Base-by-base conservation (phyloP, 202 grass and related monocot genomes). In the Digitaria exilis region DNA sequence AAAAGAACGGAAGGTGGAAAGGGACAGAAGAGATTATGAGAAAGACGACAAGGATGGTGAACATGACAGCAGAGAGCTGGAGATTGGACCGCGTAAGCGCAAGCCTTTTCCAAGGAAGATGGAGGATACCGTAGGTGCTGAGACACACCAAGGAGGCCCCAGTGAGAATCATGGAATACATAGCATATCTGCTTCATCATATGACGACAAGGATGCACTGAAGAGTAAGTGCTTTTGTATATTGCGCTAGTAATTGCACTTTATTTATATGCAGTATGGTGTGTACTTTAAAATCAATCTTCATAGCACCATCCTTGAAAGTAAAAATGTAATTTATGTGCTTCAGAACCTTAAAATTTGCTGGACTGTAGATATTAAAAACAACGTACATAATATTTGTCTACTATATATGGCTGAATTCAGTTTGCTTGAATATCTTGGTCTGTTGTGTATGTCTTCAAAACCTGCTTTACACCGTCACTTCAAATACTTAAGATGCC, bases 41-140 rank as follows among this genome's bases (percentile, higher is more conserved):
- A 85, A 91, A 70, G 93, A 96, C 65, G 96, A 99, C 13, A 98
- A 88, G 85, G 91, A 96, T 73, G 89, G 25, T 75, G 96, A 99
- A 69, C 87, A 92, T 73, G 90, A 93, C 74, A 94, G 79, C 78
- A 91, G 56, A 86, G 91, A 95, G 48, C 66, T 90, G 75, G 92
- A 92, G 83, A 75, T 59, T 68, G 87, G 39, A 74, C 89, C 62
- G 48, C 86, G 81, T 69, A 96, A 89, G 60, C 83, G 87, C 31
- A 95, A 88, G 86, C 70, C 82, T 64, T 83, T 87, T 77, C 70
- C 80, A 70, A 89, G 85, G 81, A 91, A 89, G 77, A 73, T 80
- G 70, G 94, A 97, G 52, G 91, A 96, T 30, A 71, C 64, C 76
- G 52, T 68, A 74, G 82, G 45, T 72, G 96, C 85, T 59, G 87